Evolutionary conservation across 1,284 basidiomycete species (phyloP).

Genomic region (Pseudozyma pruni): DNA sequence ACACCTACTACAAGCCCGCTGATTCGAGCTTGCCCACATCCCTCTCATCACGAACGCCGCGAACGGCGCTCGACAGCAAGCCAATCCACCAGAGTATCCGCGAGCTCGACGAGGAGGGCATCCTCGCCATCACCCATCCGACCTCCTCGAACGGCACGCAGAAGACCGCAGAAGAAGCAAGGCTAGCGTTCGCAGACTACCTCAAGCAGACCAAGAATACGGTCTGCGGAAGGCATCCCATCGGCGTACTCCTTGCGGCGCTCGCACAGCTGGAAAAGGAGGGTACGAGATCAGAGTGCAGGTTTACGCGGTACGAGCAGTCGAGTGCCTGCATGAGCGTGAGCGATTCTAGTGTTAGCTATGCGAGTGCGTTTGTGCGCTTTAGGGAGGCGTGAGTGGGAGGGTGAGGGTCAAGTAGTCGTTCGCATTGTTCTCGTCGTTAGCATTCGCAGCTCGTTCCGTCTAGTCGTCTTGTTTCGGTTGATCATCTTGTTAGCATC

Average conservation of each 20-base stretch:
- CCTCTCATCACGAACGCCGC: slow-evolving; percentile 14
- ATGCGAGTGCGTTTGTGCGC: slow-evolving; percentile 79
- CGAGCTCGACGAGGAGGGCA: slow-evolving; percentile 80
- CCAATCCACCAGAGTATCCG: slow-evolving; percentile 74
- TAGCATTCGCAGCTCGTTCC: no score
- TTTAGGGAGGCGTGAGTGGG: slow-evolving; percentile 6
- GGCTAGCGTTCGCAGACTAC: slow-evolving; percentile 72
- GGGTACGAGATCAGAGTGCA: slow-evolving; percentile 43
- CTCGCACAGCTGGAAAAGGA: slow-evolving; percentile 75
- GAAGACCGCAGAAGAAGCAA: slow-evolving; percentile 50
- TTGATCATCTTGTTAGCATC: no score
- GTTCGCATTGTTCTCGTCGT: no score
- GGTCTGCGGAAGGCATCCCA: slow-evolving; percentile 94
- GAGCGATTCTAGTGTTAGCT: slow-evolving; percentile 89
- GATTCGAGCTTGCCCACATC: slow-evolving; percentile 67
- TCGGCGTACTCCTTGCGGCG: slow-evolving; percentile 87
- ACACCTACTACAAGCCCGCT: slow-evolving; percentile 87
- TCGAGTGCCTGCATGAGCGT: slow-evolving; percentile 79
- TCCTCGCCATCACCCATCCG: slow-evolving; percentile 76
- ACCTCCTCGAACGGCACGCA: slow-evolving; percentile 59
- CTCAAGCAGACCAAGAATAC: slow-evolving; percentile 88
- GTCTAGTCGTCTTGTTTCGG: no score
- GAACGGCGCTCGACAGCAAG: slow-evolving; percentile 2
- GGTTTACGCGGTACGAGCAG: slow-evolving; percentile 72
- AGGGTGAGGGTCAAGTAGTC: no score